Base-by-base conservation (phyloP, 1,284 basidiomycete species). In the Cutaneotrichosporon spelunceum region DNA sequence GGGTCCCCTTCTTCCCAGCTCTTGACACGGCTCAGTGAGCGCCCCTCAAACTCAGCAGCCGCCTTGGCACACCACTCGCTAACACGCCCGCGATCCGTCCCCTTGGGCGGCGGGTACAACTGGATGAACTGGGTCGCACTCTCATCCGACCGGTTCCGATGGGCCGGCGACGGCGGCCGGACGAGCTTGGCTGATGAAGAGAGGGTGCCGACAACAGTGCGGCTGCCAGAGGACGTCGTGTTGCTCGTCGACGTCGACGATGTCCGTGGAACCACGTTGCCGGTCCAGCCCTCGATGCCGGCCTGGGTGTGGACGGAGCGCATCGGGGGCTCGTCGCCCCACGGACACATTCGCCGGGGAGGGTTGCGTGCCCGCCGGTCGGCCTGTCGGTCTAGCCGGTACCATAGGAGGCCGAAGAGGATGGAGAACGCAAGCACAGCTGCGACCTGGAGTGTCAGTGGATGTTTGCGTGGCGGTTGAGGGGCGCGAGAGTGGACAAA, bases 361-460 rank as follows among this genome's bases (percentile, higher is more conserved):
- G 48, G 23, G 48, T 49, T 29, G 48, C 11, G 27, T 26, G 4
- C 6, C n/a, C 50, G 50, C 8, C 45, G 45, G 9, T 47, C 45
- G 14, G 39, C 19, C 39, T 53, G 52, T 1, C 52, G 21, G 34
- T 53, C 52, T 23, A 53, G 33, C 33, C 52, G 19, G 52, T 14
- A 53, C 52, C 52, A 53, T 24, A 53, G 9, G 33, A 53, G 34
- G 2, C 33, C 52, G 34, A 53, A 53, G 23, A 53, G 52, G 11
- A 39, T 19, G 4, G 52, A 39, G 23, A 53, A 53, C 21, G 34
- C 52, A 3, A 53, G 21, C 4, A 53, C 23, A 5, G 52, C 52
- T 14, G 21, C 52, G 34, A 53, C 48, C 48, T 50, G 27, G 16
- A n/a, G 2, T 8, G 27, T 50, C 8, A 50, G 48, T 23, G 10